Conservation (phyloP, 176 grass and related monocot genomes). For the Alopecurus myosuroides region DNA sequence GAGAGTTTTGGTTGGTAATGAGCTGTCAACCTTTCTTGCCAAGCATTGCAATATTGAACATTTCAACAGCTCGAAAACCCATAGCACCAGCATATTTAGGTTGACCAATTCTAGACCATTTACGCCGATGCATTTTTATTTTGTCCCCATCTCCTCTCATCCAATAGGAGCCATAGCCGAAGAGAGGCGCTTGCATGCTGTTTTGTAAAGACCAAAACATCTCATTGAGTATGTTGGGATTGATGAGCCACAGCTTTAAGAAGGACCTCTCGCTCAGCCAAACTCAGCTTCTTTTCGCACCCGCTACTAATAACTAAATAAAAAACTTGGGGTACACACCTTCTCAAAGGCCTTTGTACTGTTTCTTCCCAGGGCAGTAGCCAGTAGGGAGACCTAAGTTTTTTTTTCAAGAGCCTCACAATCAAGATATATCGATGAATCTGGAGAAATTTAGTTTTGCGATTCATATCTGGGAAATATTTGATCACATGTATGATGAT, state of each 20-base stretch:
- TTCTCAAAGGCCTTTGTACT: too few relatives aligned
- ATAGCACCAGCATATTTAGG: not conserved
- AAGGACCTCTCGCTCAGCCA: not conserved
- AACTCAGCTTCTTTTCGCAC: not conserved
- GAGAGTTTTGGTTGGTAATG: not conserved
- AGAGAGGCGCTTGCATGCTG: not conserved
- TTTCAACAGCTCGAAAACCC: not conserved
- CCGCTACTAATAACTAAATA: not conserved
- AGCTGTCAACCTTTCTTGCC: not conserved
- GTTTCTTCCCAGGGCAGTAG: too few relatives aligned
- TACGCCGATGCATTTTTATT: not conserved
- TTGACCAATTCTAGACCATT: not conserved
- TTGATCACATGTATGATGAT: not conserved
- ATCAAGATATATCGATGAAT: not conserved
- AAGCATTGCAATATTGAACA: not conserved
- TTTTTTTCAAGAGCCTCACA: not conserved
- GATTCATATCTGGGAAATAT: not conserved
- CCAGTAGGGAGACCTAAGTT: not conserved
- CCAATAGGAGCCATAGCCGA: not conserved
- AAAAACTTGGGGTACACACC: not conserved
- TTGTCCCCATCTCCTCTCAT: not conserved
- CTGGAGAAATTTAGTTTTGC: not conserved
- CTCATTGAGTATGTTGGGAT: not conserved
- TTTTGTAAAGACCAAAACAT: not conserved
- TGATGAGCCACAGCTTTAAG: not conserved